Conservation (phyloP, 106 monocot species). For the Phalaenopsis equestris region DNA sequence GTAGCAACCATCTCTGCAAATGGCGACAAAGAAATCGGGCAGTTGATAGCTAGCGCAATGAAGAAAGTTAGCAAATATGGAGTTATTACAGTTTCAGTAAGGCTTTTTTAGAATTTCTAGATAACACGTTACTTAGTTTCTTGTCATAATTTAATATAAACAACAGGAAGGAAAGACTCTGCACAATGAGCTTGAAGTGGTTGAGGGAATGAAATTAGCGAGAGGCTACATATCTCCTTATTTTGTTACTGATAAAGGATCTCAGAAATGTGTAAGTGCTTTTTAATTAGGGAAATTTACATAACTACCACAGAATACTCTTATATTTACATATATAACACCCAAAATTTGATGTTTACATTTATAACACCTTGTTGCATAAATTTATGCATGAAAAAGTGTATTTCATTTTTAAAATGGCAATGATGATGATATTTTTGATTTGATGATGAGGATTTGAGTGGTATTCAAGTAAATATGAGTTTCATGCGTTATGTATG, state of each 20-base stretch:
- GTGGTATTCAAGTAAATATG: too few species aligned
- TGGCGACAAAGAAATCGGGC: slow-evolving; percentile 70
- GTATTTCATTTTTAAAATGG: too few species aligned
- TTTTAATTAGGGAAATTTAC: neutral
- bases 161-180: slow-evolving; percentile 85
- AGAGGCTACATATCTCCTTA: slow-evolving; percentile 91
- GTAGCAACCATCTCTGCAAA: slow-evolving; percentile 96
- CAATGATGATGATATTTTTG: too few species aligned
- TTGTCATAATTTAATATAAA: neutral
- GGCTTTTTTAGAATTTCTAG: slow-evolving; percentile 8
- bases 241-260: slow-evolving; percentile 77
- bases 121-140: neutral
- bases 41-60: slow-evolving; percentile 78
- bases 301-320: too few species aligned
- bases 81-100: slow-evolving; percentile 62
- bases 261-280: slow-evolving; percentile 79
- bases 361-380: too few species aligned
- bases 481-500: too few species aligned
- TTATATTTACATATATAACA: too few species aligned
- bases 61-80: slow-evolving; percentile 88
- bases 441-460: too few species aligned
- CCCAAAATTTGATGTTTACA: too few species aligned
- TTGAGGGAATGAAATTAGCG: slow-evolving; percentile 86
- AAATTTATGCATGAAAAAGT: too few species aligned
- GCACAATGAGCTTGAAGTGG: slow-evolving; percentile 72